Evolutionary conservation across 768 basidiomycete species (phyloP), one percentile per base, ranked within the genome.

Genomic region (Lactarius sp.): DNA sequence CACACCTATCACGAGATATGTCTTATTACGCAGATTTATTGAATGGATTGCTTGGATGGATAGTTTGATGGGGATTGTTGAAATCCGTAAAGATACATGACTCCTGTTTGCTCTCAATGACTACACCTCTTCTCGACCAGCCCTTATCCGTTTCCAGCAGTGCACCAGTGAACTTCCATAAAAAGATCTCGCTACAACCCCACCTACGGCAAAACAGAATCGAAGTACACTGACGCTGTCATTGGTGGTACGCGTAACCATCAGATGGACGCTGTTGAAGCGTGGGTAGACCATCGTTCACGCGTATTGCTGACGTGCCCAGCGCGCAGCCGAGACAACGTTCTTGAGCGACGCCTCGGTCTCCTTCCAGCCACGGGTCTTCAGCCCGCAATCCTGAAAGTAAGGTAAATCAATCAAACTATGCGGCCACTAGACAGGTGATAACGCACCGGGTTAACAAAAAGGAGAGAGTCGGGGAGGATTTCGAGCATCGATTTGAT

Each of bases 291-390:
- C 69, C 71, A 68, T 67, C 66, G 72, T 73, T 88, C 80, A 95
- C 75, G 84, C 84, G 78, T 89, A 88, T 72, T 81, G 84, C 76
- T 83, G 74, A 73, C 96, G 92, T 70, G 94, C 94, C 93, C 92
- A 95, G 75, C 89, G 86, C 71, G 96, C 96, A 75, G 86, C 95
- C 67, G 84, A 81, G 69, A 97, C 94, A 66, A 98, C 80, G 81
- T 96, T 95, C 68, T 75, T 72, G 73, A 95, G 83, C 33, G 92
- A 90, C 53, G 90, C 84, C 80, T 97, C 91, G 50, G 95, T 98
- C 83, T 98, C 95, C 77, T 90, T 90, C 95, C 95, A 97, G 71
- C 89, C 92, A 82, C 95, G 93, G 69, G 96, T 98, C 85, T 98
- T 98, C 71, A 98, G 82, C 79, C 96, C 97, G 73, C 96, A 98